These are phyloP conservation scores for Catharanthus roseus DNA, from an alignment of 257 asterid genomes.

Conservation along the genomic window DNA sequence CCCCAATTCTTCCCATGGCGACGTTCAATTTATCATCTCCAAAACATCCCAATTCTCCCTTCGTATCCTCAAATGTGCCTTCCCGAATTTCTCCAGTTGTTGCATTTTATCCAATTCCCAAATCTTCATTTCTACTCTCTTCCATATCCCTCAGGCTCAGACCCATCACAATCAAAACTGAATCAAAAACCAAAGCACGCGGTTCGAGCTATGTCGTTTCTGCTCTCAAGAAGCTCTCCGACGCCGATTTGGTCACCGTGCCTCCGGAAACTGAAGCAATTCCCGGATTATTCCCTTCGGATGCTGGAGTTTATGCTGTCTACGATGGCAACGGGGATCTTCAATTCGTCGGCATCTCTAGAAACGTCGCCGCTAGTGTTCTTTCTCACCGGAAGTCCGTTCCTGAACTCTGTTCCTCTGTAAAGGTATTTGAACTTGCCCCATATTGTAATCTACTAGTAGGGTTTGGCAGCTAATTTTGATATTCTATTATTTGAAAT, in stretches of 20 bases:
- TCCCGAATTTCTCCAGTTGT: constrained; percentile 31
- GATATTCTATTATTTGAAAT: background rate
- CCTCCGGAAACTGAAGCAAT: constrained; percentile 39
- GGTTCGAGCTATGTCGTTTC: constrained; percentile 39
- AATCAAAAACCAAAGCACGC: constrained; percentile 24
- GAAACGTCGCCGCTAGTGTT: constrained; percentile 76
- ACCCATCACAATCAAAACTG: constrained; percentile 15
- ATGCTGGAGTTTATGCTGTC: constrained; percentile 81
- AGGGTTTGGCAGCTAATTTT: background rate
- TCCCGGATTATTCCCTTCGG: constrained; percentile 45
- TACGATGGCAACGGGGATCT: constrained; percentile 55
- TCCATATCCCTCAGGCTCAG: constrained; percentile 24
- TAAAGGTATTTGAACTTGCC: constrained; percentile 45
- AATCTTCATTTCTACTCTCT: constrained; percentile 30
- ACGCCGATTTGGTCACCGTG: constrained; percentile 44
- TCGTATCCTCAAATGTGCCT: constrained; percentile 21
- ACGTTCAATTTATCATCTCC: constrained; percentile 26
- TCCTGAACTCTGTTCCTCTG: constrained; percentile 74
- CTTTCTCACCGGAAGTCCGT: constrained; percentile 60
- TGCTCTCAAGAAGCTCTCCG: constrained; percentile 66
- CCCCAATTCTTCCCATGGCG: constrained; percentile 7
- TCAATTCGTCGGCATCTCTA: constrained; percentile 82
- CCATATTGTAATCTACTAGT: background rate
- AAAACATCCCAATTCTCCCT: constrained; percentile 17
- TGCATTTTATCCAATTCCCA: constrained; percentile 35